Conservation (phyloP, 1,139 yeast species). For the Lodderomyces pseudojiufengensis region DNA sequence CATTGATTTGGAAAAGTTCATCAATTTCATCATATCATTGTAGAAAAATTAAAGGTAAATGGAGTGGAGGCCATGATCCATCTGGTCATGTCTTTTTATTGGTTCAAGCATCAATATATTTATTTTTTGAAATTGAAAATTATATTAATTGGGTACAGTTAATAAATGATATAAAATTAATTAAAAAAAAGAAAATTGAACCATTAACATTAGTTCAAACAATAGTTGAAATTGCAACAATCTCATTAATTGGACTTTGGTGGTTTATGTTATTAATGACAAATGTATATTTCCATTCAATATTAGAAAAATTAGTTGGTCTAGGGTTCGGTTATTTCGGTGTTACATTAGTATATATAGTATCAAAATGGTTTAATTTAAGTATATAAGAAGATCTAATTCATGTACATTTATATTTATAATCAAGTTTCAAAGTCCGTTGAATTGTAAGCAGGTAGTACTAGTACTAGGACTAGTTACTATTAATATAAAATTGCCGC, state of each 20-base stretch:
- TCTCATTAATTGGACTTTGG: constrained; percentile 57
- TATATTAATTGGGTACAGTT: constrained; percentile 22
- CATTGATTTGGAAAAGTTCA: constrained; percentile 17
- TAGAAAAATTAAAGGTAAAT: constrained; percentile 58
- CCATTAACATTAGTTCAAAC: constrained; percentile 39
- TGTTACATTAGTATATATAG: constrained; percentile 18
- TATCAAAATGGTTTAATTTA: constrained; percentile 8
- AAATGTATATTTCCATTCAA: constrained; percentile 77
- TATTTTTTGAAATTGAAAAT: constrained; percentile 62
- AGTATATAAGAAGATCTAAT: not conserved
- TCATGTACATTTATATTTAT: too few species aligned
- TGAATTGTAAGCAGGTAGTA: not conserved
- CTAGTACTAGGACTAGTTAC: too few species aligned
- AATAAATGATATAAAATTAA: not conserved
- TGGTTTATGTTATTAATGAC: constrained; percentile 89
- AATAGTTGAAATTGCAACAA: constrained; percentile 36
- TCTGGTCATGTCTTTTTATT: constrained; percentile 88
- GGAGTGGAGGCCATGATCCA: constrained; percentile 96
- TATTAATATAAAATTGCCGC: too few species aligned
- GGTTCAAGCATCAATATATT: constrained; percentile 64
- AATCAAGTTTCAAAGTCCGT: too few species aligned
- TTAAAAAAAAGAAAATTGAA: not conserved
- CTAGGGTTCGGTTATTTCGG: constrained; percentile 56
- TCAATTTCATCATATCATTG: constrained; percentile 50
- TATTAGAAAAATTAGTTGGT: constrained; percentile 69